Conservation (phyloP, 495 filamentous ascomycete species). For the Glutinoglossum americanum region DNA sequence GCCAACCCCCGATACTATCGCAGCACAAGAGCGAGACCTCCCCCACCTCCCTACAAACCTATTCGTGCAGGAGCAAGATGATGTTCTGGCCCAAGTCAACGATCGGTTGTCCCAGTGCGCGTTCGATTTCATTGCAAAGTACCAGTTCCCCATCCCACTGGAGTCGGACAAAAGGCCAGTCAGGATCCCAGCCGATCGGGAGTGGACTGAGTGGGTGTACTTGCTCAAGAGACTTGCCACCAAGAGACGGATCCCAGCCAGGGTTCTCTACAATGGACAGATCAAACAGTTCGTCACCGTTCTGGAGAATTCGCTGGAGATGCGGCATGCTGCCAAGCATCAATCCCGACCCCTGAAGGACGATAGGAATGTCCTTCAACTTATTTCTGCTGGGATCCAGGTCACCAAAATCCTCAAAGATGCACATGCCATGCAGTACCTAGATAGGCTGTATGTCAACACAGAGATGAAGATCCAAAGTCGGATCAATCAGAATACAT, state of each 20-base stretch:
- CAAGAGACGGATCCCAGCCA: conserved; percentile 61
- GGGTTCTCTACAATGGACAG: conserved; percentile 68
- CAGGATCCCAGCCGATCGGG: conserved; percentile 54
- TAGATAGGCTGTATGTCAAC: conserved; percentile 46
- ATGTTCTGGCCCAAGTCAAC: conserved; percentile 57
- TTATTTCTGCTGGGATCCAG: conserved; percentile 68
- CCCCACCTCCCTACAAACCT: conserved; percentile 67
- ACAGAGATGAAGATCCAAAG: conserved; percentile 60
- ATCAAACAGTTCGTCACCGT: conserved; percentile 76
- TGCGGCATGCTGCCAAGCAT: conserved; percentile 67
- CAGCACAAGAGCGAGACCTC: conserved; percentile 54
- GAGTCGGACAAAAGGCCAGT: conserved; percentile 62
- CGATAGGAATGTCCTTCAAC: conserved; percentile 70
- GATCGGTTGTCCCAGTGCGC: conserved; percentile 66
- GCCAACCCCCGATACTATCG: conserved; percentile 40
- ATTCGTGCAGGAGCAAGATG: conserved; percentile 63
- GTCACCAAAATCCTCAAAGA: conserved; percentile 70
- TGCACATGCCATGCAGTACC: conserved; percentile 54
- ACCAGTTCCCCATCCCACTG: conserved; percentile 71
- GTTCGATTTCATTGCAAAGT: conserved; percentile 75
- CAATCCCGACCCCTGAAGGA: conserved; percentile 70
- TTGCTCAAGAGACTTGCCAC: conserved; percentile 69
- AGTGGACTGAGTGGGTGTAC: conserved; percentile 88
- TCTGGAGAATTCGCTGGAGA: conserved; percentile 64
- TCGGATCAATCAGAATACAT: conserved; percentile 15